Conservation (phyloP, 164 flowering plant genomes). For the Cinnamomum chago region DNA sequence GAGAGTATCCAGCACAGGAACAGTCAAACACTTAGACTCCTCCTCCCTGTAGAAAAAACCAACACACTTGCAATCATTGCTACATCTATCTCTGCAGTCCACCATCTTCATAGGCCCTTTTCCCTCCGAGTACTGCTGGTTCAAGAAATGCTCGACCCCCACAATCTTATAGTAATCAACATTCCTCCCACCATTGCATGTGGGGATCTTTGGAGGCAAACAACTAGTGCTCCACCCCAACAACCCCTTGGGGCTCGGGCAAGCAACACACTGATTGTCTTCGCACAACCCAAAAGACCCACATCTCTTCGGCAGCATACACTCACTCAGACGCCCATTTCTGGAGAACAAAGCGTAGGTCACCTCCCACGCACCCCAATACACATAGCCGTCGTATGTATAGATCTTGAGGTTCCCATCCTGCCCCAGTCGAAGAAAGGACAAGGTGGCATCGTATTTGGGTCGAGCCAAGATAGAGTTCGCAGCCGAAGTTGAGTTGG, state of each 20-base stretch:
- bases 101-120: constrained; percentile 17
- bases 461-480: not conserved
- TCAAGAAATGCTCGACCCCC: constrained; percentile 29
- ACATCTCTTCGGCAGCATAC: constrained; percentile 28
- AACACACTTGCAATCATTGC: constrained; percentile 35
- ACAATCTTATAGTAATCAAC: constrained; percentile 22
- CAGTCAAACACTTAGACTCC: constrained; percentile 22
- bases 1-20: constrained; percentile 21
- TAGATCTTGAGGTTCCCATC: constrained; percentile 31
- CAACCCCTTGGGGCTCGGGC: constrained; percentile 24
- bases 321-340: constrained; percentile 12
- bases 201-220: constrained; percentile 10
- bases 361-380: constrained; percentile 19
- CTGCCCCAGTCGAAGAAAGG: constrained; percentile 18
- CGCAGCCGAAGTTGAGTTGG: no score
- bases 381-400: constrained; percentile 23
- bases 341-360: constrained; percentile 19
- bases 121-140: constrained; percentile 11
- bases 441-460: constrained; percentile 24
- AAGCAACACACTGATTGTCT: constrained; percentile 26
- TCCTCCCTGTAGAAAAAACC: constrained; percentile 26
- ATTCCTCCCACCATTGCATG: constrained; percentile 6
- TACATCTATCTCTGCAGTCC: constrained; percentile 26
- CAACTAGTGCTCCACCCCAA: constrained; percentile 29
- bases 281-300: constrained; percentile 33